These are phyloP conservation scores for Sporothrix dimorphospora DNA, from an alignment of 2,329 filamentous ascomycete genomes.

Conservation along the genomic window DNA sequence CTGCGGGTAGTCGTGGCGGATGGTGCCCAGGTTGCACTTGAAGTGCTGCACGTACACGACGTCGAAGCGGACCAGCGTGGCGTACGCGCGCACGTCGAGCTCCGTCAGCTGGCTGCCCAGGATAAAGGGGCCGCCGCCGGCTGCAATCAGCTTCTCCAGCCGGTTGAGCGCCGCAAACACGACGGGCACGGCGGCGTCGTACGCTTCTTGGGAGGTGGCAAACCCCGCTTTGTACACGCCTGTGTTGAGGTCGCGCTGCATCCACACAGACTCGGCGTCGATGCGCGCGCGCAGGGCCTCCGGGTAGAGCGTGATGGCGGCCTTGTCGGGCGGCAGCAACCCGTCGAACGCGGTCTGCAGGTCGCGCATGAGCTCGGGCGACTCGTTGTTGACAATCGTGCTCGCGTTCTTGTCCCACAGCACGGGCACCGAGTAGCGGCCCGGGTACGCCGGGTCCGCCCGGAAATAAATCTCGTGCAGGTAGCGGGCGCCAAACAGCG, in stretches of 20 bases:
- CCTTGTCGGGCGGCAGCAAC: slow-evolving; percentile 47
- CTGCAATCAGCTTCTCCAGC: slow-evolving; percentile 52
- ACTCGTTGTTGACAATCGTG: slow-evolving; percentile 65
- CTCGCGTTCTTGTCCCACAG: slow-evolving; percentile 63
- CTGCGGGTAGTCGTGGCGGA: slow-evolving; percentile 63
- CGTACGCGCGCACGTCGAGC: slow-evolving; percentile 60
- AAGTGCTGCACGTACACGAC: slow-evolving; percentile 67
- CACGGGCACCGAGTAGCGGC: slow-evolving; percentile 62
- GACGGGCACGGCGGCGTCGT: slow-evolving; percentile 56
- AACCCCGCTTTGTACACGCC: slow-evolving; percentile 68
- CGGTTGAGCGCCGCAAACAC: slow-evolving; percentile 64
- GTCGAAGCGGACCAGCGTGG: slow-evolving; percentile 63
- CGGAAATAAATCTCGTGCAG: slow-evolving; percentile 66
- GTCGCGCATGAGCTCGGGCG: slow-evolving; percentile 59
- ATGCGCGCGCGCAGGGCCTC: slow-evolving; percentile 51
- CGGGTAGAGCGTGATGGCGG: slow-evolving; percentile 57
- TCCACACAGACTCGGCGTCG: slow-evolving; percentile 56
- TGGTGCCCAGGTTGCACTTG: slow-evolving; percentile 65
- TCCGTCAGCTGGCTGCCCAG: slow-evolving; percentile 61
- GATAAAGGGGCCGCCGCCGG: slow-evolving; percentile 54
- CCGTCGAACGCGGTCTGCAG: slow-evolving; percentile 60
- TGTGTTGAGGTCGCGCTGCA: slow-evolving; percentile 59
- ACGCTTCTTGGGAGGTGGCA: slow-evolving; percentile 56
- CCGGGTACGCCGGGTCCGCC: slow-evolving; percentile 62
- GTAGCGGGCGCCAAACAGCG: slow-evolving; percentile 60